Percentiles rank a stretch among this genome's conserved stretches.
Evolutionary conservation across 2,329 filamentous ascomycete species (phyloP).

Genomic region (Monilinia aucupariae): DNA sequence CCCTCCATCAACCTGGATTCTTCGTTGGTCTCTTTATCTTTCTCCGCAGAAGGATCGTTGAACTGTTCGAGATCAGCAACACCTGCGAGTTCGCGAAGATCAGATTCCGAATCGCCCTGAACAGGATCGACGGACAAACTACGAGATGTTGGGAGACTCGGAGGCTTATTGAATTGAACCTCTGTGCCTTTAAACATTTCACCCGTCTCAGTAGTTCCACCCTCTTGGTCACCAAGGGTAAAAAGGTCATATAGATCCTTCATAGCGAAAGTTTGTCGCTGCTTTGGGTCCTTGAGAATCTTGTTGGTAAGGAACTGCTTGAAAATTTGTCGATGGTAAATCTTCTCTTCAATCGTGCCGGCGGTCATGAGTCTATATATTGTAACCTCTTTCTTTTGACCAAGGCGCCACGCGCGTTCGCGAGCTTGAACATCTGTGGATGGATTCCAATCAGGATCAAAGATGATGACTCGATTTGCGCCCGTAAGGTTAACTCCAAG

Average conservation of each 20-base stretch:
- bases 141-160: slow-evolving; percentile 27
- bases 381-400: slow-evolving; percentile 89
- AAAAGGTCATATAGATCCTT: slow-evolving; percentile 91
- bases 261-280: slow-evolving; percentile 84
- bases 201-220: slow-evolving; percentile 73
- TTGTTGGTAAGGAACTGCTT: slow-evolving; percentile 98
- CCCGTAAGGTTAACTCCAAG: slow-evolving; percentile 92
- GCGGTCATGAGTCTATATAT: slow-evolving; percentile 98
- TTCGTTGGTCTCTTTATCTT: slow-evolving; percentile 39
- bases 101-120: slow-evolving; percentile 36
- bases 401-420: slow-evolving; percentile 90
- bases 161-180: slow-evolving; percentile 53
- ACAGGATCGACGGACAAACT: slow-evolving; percentile 1
- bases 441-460: slow-evolving; percentile 98
- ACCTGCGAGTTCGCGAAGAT: slow-evolving; percentile 51
- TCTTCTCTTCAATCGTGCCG: slow-evolving; percentile 98
- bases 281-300: slow-evolving; percentile 88
- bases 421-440: slow-evolving; percentile 93
- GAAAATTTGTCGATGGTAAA: slow-evolving; percentile 97
- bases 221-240: slow-evolving; percentile 62
- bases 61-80: slow-evolving; percentile 63
- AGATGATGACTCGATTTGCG: slow-evolving; percentile 93
- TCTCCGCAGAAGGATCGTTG: slow-evolving; percentile 43
- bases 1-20: slow-evolving; percentile 80
- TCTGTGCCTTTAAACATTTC: slow-evolving; percentile 85